Base-by-base conservation (phyloP, 1,284 basidiomycete species). In the Boletus semigastroideus region DNA sequence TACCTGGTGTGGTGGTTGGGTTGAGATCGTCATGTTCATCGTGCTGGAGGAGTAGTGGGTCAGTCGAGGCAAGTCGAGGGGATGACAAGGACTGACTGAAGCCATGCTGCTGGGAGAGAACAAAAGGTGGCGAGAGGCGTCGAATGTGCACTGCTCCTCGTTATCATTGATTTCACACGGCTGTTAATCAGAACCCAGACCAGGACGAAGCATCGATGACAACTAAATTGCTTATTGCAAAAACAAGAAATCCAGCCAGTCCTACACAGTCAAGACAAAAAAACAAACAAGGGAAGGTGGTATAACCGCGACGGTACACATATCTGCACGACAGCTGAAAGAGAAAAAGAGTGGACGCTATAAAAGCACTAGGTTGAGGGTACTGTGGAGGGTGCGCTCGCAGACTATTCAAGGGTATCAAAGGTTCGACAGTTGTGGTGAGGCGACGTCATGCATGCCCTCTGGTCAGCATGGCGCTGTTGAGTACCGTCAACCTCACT, bases 1-100 rank as follows among this genome's bases (percentile, higher is more conserved):
- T 59, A 86, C 87, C 87, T 71, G 84, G 84, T 46, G 87, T 88
- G 62, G 62, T 49, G 62, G 79, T 73, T 53, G 86, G 83, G 50
- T 73, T 74, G 54, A 90, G 76, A 64, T 90, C 87, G 38, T 85
- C 84, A 53, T 74, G 72, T 28, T 86, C 82, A 37, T 85, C 80
- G 49, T 83, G 74, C 69, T 79, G 53, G 68, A 72, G 45, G 34
- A 39, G 42, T 34, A 44, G 31, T 54, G 22, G 36, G 49, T 63
- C 13, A 55, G 56, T 39, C 33, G n/a, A 44, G 27, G 39, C 6
- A 7, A 3, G 12, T 22, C 20, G 4, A 36, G 30, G 34, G 19
- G 33, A 44, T 10, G 36, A 47, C 28, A 53, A 33, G 42, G 45
- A 72, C 74, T 59, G 51, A 77, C 75, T 54, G 71, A 59, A 55